A percentile compares a stretch with the other conserved stretches of the same genome.
These are phyloP conservation scores for Pythium myriotylum DNA, from an alignment of 352 stramenopile species.

Conservation along the genomic window DNA sequence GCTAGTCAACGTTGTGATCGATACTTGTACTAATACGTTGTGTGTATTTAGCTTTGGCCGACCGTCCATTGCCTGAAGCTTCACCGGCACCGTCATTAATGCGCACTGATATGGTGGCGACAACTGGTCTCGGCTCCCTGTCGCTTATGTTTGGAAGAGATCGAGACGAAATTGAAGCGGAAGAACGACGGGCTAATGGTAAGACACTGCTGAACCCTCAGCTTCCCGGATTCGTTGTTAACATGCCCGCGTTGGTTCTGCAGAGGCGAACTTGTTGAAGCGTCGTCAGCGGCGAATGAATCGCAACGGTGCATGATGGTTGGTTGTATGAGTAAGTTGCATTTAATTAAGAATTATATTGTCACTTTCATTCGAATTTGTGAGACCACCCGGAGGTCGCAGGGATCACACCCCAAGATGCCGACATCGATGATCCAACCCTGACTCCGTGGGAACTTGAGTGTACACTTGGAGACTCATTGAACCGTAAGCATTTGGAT, in stretches of 20 bases:
- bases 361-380: no score
- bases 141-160: slow-evolving; percentile 19
- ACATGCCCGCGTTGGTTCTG: neutral
- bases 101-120: neutral
- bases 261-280: slow-evolving; percentile 22
- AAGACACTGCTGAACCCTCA: neutral
- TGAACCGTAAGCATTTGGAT: neutral
- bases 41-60: slow-evolving; percentile 1
- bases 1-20: neutral
- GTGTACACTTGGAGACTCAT: neutral
- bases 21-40: neutral
- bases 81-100: neutral
- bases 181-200: slow-evolving; percentile 14
- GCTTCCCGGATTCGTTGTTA: neutral
- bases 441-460: neutral
- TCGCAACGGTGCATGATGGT: slow-evolving; percentile 4
- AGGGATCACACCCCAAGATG: neutral
- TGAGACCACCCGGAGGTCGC: neutral
- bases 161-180: slow-evolving; percentile 13
- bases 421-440: no score
- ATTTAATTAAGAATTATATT: neutral
- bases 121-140: slow-evolving; percentile 10
- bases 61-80: neutral
- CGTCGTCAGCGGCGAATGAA: slow-evolving; percentile 18
- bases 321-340: neutral